Evolutionary conservation across 768 basidiomycete species (phyloP).

Genomic region (Mrakia blollopis): DNA sequence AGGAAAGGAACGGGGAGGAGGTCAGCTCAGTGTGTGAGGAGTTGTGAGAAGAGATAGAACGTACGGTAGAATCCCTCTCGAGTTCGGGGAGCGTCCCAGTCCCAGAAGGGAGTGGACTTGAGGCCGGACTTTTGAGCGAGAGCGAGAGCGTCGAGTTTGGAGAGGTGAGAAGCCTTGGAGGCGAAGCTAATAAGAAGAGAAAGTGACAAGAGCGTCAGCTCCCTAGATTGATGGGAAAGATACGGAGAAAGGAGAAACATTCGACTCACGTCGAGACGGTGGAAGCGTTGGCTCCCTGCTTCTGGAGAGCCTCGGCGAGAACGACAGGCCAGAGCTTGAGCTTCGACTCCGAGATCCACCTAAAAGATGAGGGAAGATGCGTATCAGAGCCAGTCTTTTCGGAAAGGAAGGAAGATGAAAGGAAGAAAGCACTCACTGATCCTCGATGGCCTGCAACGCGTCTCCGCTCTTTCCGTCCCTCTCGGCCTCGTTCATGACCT

Average conservation of each 20-base stretch:
- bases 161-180: conserved; percentile 54
- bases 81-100: conserved; percentile 91
- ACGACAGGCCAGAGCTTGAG: conserved; percentile 71
- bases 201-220: neutral
- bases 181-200: conserved; percentile 6
- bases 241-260: neutral
- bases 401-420: neutral
- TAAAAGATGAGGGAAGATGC: neutral
- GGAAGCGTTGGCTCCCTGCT: conserved; percentile 48
- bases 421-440: conserved; percentile 54
- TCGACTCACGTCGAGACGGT: conserved; percentile 14
- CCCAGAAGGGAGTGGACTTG: conserved; percentile 71
- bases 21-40: neutral
- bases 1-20: neutral
- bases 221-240: neutral
- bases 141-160: conserved; percentile 62
- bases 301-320: conserved; percentile 57
- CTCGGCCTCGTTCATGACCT: conserved; percentile 79
- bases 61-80: conserved; percentile 83
- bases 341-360: conserved; percentile 61
- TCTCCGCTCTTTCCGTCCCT: conserved; percentile 69
- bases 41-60: neutral
- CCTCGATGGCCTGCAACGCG: conserved; percentile 80
- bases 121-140: conserved; percentile 76
- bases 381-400: neutral